Evolutionary conservation across 441 rosid species (phyloP).

Genomic region (Pelargonium citronellum): DNA sequence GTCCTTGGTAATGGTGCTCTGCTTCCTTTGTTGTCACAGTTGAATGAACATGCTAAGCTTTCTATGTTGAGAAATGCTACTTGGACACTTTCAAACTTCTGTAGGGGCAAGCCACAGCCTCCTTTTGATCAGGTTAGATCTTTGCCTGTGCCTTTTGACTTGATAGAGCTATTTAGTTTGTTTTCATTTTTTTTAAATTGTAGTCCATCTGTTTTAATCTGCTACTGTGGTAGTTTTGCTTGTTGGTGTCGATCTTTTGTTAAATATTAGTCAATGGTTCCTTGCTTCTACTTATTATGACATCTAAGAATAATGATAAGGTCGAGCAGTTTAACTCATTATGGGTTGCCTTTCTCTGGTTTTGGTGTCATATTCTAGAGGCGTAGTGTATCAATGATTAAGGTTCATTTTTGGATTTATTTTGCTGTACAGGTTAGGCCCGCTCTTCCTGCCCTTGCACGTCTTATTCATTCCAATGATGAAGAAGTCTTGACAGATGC

Average conservation of each 20-base stretch:
- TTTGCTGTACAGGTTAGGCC: not conserved
- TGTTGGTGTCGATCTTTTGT: too few relatives aligned
- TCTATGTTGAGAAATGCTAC: conserved; percentile 94
- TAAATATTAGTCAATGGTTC: too few relatives aligned
- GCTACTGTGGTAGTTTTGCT: too few relatives aligned
- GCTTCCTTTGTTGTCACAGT: conserved; percentile 52
- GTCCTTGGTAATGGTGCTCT: conserved; percentile 71
- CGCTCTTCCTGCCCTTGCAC: conserved; percentile 12
- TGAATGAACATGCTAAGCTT: conserved; percentile 73
- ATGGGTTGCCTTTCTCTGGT: too few relatives aligned
- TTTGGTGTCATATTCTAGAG: not conserved
- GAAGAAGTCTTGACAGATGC: conserved; percentile 8
- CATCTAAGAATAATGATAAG: too few relatives aligned
- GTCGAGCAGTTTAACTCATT: too few relatives aligned
- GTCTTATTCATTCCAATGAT: conserved; percentile 1
- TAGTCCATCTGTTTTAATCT: too few relatives aligned
- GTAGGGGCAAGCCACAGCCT: conserved; percentile 88
- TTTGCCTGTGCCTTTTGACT: not conserved
- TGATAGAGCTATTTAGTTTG: not conserved
- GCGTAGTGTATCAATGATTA: not conserved
- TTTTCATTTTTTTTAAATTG: too few relatives aligned
- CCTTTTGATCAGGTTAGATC: conserved; percentile 63
- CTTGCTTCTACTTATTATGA: too few relatives aligned
- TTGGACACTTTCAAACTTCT: conserved; percentile 90
- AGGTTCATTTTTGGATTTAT: not conserved